These are phyloP conservation scores for Clonostachys rhizophaga DNA, from an alignment of 2,329 filamentous ascomycete species.

Conservation along the genomic window DNA sequence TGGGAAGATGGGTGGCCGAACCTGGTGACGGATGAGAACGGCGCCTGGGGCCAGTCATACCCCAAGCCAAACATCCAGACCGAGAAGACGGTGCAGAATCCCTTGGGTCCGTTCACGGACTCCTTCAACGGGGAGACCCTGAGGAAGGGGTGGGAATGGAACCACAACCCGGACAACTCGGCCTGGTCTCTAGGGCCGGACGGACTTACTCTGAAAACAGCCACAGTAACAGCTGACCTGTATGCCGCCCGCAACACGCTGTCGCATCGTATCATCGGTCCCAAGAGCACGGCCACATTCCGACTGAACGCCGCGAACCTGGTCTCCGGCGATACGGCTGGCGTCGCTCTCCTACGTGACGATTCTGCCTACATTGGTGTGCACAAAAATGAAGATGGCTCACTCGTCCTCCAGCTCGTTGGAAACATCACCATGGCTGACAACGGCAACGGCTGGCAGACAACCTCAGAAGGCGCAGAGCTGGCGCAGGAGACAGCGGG, in stretches of 20 bases:
- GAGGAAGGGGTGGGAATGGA: constrained; percentile 50
- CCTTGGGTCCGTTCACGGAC: constrained; percentile 32
- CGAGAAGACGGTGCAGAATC: constrained; percentile 7
- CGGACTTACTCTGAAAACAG: constrained; percentile 35
- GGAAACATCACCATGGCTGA: constrained; percentile 19
- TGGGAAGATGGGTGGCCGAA: constrained; percentile 41
- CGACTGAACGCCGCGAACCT: constrained; percentile 40
- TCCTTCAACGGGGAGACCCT: constrained; percentile 24
- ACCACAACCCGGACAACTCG: constrained; percentile 50
- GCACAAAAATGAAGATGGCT: constrained; percentile 20
- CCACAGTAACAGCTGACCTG: constrained; percentile 44
- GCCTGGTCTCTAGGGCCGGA: constrained; percentile 31
- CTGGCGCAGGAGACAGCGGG: not conserved
- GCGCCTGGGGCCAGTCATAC: constrained; percentile 38
- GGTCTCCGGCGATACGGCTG: constrained; percentile 42
- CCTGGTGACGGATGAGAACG: constrained; percentile 29
- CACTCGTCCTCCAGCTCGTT: constrained; percentile 18
- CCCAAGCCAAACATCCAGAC: constrained; percentile 19
- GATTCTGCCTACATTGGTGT: constrained; percentile 46
- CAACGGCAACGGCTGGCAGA: constrained; percentile 1
- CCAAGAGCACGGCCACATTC: constrained; percentile 41
- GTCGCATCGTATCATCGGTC: constrained; percentile 37
- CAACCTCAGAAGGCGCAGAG: not conserved
- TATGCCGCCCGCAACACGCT: constrained; percentile 38
- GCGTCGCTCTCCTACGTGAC: constrained; percentile 47